Base-by-base conservation (phyloP, 179 eudicot genomes). In the Drosera spatulata region DNA sequence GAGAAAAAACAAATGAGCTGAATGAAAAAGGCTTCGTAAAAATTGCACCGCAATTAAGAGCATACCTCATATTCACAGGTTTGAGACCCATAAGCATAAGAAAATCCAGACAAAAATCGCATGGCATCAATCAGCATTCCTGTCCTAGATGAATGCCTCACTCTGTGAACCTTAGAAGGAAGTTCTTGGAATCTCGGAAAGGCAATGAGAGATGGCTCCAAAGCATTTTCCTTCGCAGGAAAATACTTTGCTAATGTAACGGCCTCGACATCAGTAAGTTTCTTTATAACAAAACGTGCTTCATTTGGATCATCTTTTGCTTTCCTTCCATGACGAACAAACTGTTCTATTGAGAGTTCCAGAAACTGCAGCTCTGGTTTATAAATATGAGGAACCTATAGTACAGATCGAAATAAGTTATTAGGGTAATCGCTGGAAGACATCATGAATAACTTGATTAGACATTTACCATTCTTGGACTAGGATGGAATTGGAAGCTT, bases 191-290 rank as follows among this genome's bases (percentile, higher is more conserved):
- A 93, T 61, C 78, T 80, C 58, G 97, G 99, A 53, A 89, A 93
- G 58, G 94, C 87, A 56, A 93, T 87, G 58, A 93, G 97, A 62
- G 99, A 93, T 62, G 95, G 95, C 78, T 81, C 77, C 88, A 84
- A 84, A 45, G 71, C 40, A 39, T 68, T 69, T 60, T 79, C 81
- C 50, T 50, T 55, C 42, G 82, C 53, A 56, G 33, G 62, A 61
- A 86, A 93, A 66, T 81, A 89, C 53, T 77, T 93, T 14, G 67
- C 79, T 50, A 93, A 59, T 53, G 78, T 33, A 56, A 79, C 69
- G 62, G 73, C 73, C 74, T 93, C 99, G 38, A 69, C 70, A 56
- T 77, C 82, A 22, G 79, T 73, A 60, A 89, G 71, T 66, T 77
- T 81, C 71, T 68, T 62, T 60, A 60, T 66, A 53, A 58, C 70